Evolutionary conservation across 2,329 filamentous ascomycete genomes (phyloP), one percentile per base, ranked within the genome.

Genomic region (Stagonosporopsis rhizophila): DNA sequence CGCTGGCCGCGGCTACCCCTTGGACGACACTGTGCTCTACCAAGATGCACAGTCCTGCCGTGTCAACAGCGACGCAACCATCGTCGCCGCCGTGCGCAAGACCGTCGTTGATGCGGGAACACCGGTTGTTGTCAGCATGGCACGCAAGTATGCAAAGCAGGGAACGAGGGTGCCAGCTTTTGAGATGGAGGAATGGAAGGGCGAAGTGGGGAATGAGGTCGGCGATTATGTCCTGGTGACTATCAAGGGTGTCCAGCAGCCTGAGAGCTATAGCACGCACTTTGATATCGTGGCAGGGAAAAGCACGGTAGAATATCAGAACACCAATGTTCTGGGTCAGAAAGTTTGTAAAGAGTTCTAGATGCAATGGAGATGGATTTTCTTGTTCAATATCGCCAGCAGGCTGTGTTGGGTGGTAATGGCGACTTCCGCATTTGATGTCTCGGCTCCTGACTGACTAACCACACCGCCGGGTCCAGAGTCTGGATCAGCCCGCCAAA

Each of bases 1-100:
- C 14, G 52, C 52, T 12, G 52, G 52, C 22, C 41, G 19, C 15
- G 52, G 46, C n/a, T 56, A 41, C 17, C 40, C 46, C 3, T 35
- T 56, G 0, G 52, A 56, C 11, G 52, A 56, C 19, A 41, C 46
- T 2, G 20, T 56, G 9, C 34, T 56, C 2, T 56, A 51, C 41
- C 52, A 56, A 35, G 28, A 56, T 6, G 42, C 35, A 2, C 52
- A 56, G 15, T 50, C 46, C 5, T 56, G 52, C 30, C 52, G 46
- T 11, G 35, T 56, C 4, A 41, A 17, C 6, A 51, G 28, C 3
- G 35, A 50, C 14, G 17, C 37, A 3, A 56, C 52, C 1, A 39
- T 56, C 17, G 46, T 56, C 12, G 52, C 52, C n/a, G 52, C 52
- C 2, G 46, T 56, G 28, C 35, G 52, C 17, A 56, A 42, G 41